Conservation (phyloP, 805 yeast genomes). For the Candida suzukii region DNA sequence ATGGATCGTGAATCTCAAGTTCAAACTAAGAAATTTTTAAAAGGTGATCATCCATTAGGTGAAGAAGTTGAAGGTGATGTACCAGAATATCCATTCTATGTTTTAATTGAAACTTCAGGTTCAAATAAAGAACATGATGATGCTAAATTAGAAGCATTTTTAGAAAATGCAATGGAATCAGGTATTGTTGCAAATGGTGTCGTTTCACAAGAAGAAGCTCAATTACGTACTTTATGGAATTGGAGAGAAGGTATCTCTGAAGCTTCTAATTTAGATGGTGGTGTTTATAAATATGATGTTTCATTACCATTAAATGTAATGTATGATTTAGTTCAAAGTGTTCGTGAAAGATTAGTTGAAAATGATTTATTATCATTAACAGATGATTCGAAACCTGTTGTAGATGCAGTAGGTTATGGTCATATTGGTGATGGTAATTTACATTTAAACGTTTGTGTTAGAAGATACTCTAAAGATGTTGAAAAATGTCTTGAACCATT, state of each 20-base stretch:
- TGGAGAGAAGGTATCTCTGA: conserved; percentile 97
- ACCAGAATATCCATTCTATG: conserved; percentile 75
- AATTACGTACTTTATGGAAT: conserved; percentile 74
- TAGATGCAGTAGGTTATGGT: conserved; percentile 93
- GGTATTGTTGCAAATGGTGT: conserved; percentile 89
- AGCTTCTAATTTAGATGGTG: conserved; percentile 78
- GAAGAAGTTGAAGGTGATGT: conserved; percentile 38
- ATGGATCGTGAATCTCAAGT: conserved; percentile 74
- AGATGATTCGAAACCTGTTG: conserved; percentile 63
- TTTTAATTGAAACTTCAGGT: conserved; percentile 93
- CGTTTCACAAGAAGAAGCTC: conserved; percentile 92
- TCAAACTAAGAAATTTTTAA: conserved; percentile 53
- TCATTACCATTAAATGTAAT: conserved; percentile 79
- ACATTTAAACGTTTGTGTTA: conserved; percentile 87
- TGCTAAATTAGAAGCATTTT: conserved; percentile 76
- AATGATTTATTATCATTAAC: conserved; percentile 57
- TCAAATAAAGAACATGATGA: conserved; percentile 91
- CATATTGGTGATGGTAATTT: conserved; percentile 97
- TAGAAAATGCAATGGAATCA: conserved; percentile 78
- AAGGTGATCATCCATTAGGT: conserved; percentile 60
- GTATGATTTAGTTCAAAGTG: conserved; percentile 77
- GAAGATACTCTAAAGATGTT: conserved; percentile 71
- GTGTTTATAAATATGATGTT: conserved; percentile 96
- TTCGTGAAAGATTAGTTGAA: conserved; percentile 50
- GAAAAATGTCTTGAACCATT: conserved; percentile 87